Evolutionary conservation across 2,329 filamentous ascomycete species (phyloP), one percentile per base, ranked within the genome.

Genomic region (Stagonosporopsis tanaceti): DNA sequence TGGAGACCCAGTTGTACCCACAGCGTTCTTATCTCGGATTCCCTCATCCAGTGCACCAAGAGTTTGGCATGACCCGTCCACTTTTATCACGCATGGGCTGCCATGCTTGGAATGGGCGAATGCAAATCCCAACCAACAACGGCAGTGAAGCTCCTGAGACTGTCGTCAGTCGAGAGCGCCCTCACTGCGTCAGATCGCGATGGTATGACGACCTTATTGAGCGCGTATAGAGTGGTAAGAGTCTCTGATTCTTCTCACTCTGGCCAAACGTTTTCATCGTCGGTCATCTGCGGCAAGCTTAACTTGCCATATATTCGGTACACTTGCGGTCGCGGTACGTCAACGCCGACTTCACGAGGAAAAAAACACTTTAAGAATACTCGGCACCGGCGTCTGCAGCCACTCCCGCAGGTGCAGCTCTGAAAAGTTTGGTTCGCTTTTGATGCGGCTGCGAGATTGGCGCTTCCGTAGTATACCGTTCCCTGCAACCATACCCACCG

Each of bases 1-100:
- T 65, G 61, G 66, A 57, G 50, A 57, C 69, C 71, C 71, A 71
- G 57, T 67, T 72, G 61, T 73, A 73, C 67, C 70, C 71, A 73
- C 70, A 64, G 39, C 64, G 57, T 65, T 46, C 64, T 73, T 73
- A 73, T 74, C 71, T 71, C 63, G 66, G 64, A 62, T 67, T 71
- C 44, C 66, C 67, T 68, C 52, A 69, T 69, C 55, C 60, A 70
- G 63, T 42, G 57, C 62, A 53, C 66, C 61, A 65, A 61, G 61
- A 53, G 51, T 62, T 60, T 65, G 63, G 59, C 62, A 63, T 59
- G 53, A 57, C 53, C 56, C 50, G 62, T 66, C 70, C 70, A 73
- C 69, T 73, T 72, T 72, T 73, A 61, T 63, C 54, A 52, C 59
- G 65, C 67, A 60, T 58, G 53, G 57, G 50, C 58, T 64, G 41